Evolutionary conservation across 2,329 filamentous ascomycete species (phyloP), one percentile per base, ranked within the genome.

Genomic region (Beauveria varroae): DNA sequence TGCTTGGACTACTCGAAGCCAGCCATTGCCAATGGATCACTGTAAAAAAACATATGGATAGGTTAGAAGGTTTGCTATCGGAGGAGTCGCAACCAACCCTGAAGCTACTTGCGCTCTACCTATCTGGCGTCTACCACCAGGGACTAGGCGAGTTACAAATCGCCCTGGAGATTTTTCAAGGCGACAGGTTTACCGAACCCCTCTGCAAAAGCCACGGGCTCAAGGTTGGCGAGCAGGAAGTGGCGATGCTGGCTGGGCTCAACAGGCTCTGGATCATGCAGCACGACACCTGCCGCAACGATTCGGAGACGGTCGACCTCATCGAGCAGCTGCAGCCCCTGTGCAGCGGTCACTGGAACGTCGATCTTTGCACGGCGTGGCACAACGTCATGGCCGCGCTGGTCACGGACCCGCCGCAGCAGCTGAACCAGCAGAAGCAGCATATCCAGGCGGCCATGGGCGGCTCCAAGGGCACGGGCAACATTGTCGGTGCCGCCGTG

Each of bases 401-500:
- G 6, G 76, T 81, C 53, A 85, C 84, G 1, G 79, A 82, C 69
- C 88, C 78, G 71, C 84, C 75, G 67, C 83, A 79, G 55, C 84
- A 88, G 28, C 88, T 95, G 64, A 86, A 90, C 63, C 84, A 88
- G 64, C 87, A 89, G 61, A 97, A 96, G 74, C 83, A 87, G 46
- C 86, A 88, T 68, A 87, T 97, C 59, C 86, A 90, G 63, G 80
- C 81, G 44, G 89, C 91, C 2, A 81, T 96, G 47, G 81, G 82
- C 44, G 84, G 86, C 3, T 87, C 90, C 14, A 87, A 88, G 65
- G 78, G 79, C 8, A 86, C 88, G 9, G 80, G 81, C 60, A 96
- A 96, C 71, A 85, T 85, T 34, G 89, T 96, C 65, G 88, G 93
- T 59, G 82, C 92, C n/a, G 87, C 87, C 53, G 89, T 97, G 65